A percentile compares a stretch with the other conserved stretches of the same genome.
Conservation (phyloP, 2,329 filamentous ascomycete species). For the Triangularia setosa region DNA sequence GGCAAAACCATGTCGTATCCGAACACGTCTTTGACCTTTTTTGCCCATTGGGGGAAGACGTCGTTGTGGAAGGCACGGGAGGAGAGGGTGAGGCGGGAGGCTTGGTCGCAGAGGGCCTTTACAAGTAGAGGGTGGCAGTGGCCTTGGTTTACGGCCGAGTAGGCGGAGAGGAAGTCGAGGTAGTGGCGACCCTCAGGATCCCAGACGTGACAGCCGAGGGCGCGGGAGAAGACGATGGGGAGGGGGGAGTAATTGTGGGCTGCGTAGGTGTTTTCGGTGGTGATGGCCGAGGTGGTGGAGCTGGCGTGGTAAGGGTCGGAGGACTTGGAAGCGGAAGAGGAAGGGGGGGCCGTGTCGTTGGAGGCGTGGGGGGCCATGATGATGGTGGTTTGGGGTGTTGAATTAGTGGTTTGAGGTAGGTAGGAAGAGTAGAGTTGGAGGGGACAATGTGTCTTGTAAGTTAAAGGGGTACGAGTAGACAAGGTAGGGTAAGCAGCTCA, state of each 20-base stretch:
- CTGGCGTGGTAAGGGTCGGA: slow-evolving; percentile 65
- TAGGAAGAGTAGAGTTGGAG: neutral
- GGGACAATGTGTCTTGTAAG: neutral
- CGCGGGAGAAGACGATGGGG: slow-evolving; percentile 86
- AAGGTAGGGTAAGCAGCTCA: neutral
- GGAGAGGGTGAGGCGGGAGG: slow-evolving; percentile 82
- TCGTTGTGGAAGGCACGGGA: slow-evolving; percentile 97
- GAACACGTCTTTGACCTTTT: slow-evolving; percentile 84
- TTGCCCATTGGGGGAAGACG: slow-evolving; percentile 92
- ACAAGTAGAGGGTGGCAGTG: slow-evolving; percentile 97
- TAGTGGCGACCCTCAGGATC: slow-evolving; percentile 95
- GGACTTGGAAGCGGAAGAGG: neutral
- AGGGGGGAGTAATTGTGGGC: slow-evolving; percentile 99
- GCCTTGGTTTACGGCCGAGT: slow-evolving; percentile 96
- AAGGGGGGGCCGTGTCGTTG: slow-evolving; percentile 36
- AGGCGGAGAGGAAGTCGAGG: slow-evolving; percentile 95
- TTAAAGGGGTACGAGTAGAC: neutral
- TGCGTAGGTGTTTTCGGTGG: slow-evolving; percentile 75
- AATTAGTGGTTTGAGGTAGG: neutral
- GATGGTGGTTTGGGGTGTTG: neutral
- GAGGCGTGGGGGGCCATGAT: slow-evolving; percentile 57
- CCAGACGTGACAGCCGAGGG: slow-evolving; percentile 86
- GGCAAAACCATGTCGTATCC: slow-evolving; percentile 97
- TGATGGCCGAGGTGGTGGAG: slow-evolving; percentile 75
- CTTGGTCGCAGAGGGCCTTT: slow-evolving; percentile 85